phyloP scores from a whole-genome alignment of 352 stramenopile genomes.

The Pythium chondricola region DNA sequence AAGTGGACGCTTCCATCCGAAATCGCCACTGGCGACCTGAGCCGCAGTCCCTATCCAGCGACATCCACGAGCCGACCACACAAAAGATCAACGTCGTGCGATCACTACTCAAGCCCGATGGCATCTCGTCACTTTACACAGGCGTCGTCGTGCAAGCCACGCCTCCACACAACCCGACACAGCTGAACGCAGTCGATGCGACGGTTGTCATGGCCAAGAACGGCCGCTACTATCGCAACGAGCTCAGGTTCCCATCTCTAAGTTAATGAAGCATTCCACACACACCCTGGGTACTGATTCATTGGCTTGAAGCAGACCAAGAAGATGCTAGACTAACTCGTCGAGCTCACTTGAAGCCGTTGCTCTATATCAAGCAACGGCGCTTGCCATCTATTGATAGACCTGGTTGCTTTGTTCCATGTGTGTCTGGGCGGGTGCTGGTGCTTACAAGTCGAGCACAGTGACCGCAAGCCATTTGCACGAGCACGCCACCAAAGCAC shows the following conservation, averaged over 20 bases:
- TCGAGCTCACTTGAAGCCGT: neutral
- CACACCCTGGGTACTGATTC: too few species aligned
- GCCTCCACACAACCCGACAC: neutral
- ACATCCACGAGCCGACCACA: slow-evolving; percentile 5
- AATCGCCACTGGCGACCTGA: slow-evolving; percentile 5
- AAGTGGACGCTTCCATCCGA: neutral
- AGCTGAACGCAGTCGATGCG: neutral
- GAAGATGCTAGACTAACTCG: too few species aligned
- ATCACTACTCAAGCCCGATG: neutral
- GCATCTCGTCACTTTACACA: slow-evolving; percentile 9
- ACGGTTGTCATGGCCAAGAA: slow-evolving; percentile 8
- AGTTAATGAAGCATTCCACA: too few species aligned
- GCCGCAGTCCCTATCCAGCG: slow-evolving; percentile 11
- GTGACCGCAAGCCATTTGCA: neutral
- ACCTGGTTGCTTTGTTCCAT: neutral
- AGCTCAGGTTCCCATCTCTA: slow-evolving; percentile 16
- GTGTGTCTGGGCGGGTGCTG: neutral
- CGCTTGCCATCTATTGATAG: slow-evolving; percentile 7
- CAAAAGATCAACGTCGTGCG: slow-evolving; percentile 18
- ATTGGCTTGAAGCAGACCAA: too few species aligned
- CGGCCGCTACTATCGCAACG: slow-evolving; percentile 17
- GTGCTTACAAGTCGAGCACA: neutral
- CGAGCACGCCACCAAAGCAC: neutral
- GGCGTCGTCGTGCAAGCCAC: slow-evolving; percentile 8
- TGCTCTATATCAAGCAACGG: too few species aligned